Base-by-base conservation (phyloP, 83 land plant species). In the Picea mariana region DNA sequence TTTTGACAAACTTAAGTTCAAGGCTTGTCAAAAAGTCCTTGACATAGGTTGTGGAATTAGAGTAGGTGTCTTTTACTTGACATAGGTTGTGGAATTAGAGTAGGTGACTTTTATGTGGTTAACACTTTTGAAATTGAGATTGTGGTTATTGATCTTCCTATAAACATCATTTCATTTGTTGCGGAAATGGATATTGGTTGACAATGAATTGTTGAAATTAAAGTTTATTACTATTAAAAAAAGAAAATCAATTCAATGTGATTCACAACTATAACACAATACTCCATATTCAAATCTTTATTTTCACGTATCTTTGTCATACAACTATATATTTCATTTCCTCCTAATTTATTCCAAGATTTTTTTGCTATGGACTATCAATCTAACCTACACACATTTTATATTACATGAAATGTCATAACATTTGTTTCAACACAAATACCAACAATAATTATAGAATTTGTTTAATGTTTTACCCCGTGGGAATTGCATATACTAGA, bases 171-270 rank as follows among this genome's bases (percentile, higher is more conserved):
- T 34, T 34, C 38, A 34, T 34, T 34, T 34, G 38, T 34, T 34
- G 80, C 96, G 66, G 99, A 98, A 80, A 91, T 93, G 61, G 97
- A 97, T 40, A 93, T 98, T 84, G 99, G 99, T 18, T 88, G 89
- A 63, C 87, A 94, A 49, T 98, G 93, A 77, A 82, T 95, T 11
- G 93, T 95, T 64, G 96, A 96, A 80, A 96, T 98, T 90, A 99
- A 98, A 80, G 96, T 98, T 34, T 95, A 92, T 42, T 99, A 98
- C 71, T 96, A 97, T 87, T 96, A 95, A 12, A 93, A 81, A 94
- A 90, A 27, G 81, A 34, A 34, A 34, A 2, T 34, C 38, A 34
- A 34, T 34, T 34, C 38, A 34, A 34, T 34, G 38, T 34, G 38
- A 34, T 34, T 34, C 38, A 34, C 38, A 34, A 34, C 38, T 93